Evolutionary conservation across 768 basidiomycete genomes (phyloP), one percentile per base, ranked within the genome.

Genomic region (Rhodotorula graminis): DNA sequence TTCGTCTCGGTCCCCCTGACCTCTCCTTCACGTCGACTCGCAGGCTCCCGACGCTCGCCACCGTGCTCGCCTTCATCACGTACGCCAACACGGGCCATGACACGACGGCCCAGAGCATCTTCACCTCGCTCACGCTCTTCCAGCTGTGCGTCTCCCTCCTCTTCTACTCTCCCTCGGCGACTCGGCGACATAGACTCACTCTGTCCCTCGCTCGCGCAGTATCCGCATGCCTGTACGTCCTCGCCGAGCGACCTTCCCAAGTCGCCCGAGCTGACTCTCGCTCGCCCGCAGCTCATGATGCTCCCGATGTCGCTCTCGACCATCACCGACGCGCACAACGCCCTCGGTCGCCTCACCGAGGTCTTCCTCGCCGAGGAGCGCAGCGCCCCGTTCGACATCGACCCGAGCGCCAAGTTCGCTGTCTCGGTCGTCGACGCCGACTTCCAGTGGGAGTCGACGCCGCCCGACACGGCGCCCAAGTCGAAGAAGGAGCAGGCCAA

Each of bases 361-460:
- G 90, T 93, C 37, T 95, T 95, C 78, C 88, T 89, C 64, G 92
- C 92, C 3, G 93, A 97, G 79, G 82, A 87, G 12, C 82, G 90
- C 14, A 84, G 85, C 8, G 87, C 89, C 60, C 85, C 84, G 0
- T 84, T 86, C 64, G 77, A 83, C 10, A 81, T 87, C 25, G 87
- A 93, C 76, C 80, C 80, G 1, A 78, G 83, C 23, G 79, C 90
- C 42, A 83, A 86, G n/a, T 80, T 82, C 46, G 94, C 92, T 3
- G 77, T 96, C 65, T 84, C 85, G 67, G 85, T 91, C 58, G 83
- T 86, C 61, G 84, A 85, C 65, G 92, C 87, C 11, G 85, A 87
- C 19, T 95, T 95, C 82, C 87, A 87, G 1, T 97, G 94, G 94
- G 93, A 96, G 77, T 85, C 87, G 9, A 86, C 89, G 1, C 87